Conservation (phyloP, 805 yeast genomes). For the Hanseniaspora osmophila region DNA sequence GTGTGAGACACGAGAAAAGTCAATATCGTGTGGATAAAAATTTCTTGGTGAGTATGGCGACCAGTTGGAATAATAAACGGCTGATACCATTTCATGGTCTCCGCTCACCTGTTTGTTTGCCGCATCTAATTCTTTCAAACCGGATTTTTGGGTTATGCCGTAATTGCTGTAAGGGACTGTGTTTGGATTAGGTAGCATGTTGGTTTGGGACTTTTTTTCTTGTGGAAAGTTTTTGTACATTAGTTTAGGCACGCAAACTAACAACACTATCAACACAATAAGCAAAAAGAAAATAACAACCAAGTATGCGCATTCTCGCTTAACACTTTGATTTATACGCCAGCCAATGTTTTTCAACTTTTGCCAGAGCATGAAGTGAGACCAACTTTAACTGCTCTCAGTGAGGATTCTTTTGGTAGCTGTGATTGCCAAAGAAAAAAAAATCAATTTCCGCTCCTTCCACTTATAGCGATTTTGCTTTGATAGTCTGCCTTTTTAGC, state of each 20-base stretch:
- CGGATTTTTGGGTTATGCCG: neutral
- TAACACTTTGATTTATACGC: neutral
- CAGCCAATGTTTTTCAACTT: neutral
- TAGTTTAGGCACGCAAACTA: neutral
- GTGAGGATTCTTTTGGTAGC: too few species aligned
- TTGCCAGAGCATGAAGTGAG: too few species aligned
- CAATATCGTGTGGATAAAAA: slow-evolving; percentile 50
- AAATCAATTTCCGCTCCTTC: too few species aligned
- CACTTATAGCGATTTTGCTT: too few species aligned
- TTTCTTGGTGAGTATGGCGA: slow-evolving; percentile 45
- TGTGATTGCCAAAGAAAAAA: too few species aligned
- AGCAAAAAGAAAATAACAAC: neutral
- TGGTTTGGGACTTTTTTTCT: neutral
- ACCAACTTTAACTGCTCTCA: too few species aligned
- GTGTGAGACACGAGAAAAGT: slow-evolving; percentile 43
- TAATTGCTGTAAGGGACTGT: neutral
- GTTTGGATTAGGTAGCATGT: neutral
- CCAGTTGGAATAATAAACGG: slow-evolving; percentile 48
- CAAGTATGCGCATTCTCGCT: neutral
- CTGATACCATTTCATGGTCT: slow-evolving; percentile 9
- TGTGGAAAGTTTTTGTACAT: neutral
- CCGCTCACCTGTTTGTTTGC: neutral
- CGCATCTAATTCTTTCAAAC: too few species aligned
- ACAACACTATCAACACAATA: neutral
- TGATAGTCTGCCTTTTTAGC: too few species aligned